These are phyloP conservation scores for Neurospora hispaniola DNA, from an alignment of 495 filamentous ascomycete species.

Conservation along the genomic window DNA sequence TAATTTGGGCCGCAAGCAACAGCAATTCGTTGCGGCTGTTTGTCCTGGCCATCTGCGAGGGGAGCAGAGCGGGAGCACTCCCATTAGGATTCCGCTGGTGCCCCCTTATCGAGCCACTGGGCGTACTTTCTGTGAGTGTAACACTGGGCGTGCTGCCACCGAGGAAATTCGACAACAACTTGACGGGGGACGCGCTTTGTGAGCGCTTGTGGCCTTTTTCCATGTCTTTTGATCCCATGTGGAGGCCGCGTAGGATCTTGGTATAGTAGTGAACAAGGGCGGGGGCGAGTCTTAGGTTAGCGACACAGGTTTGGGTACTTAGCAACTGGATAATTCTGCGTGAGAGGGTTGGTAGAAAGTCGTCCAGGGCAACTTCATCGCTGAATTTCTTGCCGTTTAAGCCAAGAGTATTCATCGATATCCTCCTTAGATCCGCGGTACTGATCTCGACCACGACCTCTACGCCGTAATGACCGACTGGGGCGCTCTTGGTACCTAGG, in stretches of 20 bases:
- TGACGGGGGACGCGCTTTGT: slow-evolving; percentile 71
- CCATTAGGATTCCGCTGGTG: slow-evolving; percentile 28
- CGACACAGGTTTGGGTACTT: slow-evolving; percentile 55
- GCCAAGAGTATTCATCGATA: slow-evolving; percentile 48
- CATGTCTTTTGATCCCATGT: slow-evolving; percentile 43
- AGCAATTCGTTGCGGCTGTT: slow-evolving; percentile 36
- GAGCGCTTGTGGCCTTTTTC: slow-evolving; percentile 44
- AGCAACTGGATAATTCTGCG: slow-evolving; percentile 47
- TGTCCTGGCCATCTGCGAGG: slow-evolving; percentile 22
- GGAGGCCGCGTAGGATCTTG: slow-evolving; percentile 64
- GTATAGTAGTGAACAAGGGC: slow-evolving; percentile 56
- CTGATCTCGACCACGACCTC: slow-evolving; percentile 50
- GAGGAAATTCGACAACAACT: slow-evolving; percentile 77
- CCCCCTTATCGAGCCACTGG: slow-evolving; percentile 16
- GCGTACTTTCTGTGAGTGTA: slow-evolving; percentile 1
- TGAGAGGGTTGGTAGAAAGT: slow-evolving; percentile 56
- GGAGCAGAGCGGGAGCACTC: slow-evolving; percentile 20
- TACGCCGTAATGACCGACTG: slow-evolving; percentile 58
- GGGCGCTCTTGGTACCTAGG: slow-evolving; percentile 44
- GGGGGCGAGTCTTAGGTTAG: slow-evolving; percentile 55
- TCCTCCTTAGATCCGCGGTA: slow-evolving; percentile 27
- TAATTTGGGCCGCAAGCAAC: slow-evolving; percentile 35
- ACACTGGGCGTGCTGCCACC: slow-evolving; percentile 31
- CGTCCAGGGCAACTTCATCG: slow-evolving; percentile 57
- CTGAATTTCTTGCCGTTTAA: slow-evolving; percentile 51